Percentiles rank a stretch among this genome's conserved stretches.
Evolutionary conservation across 768 basidiomycete genomes (phyloP).

Genomic region (Porpolomopsis calyptriformis): DNA sequence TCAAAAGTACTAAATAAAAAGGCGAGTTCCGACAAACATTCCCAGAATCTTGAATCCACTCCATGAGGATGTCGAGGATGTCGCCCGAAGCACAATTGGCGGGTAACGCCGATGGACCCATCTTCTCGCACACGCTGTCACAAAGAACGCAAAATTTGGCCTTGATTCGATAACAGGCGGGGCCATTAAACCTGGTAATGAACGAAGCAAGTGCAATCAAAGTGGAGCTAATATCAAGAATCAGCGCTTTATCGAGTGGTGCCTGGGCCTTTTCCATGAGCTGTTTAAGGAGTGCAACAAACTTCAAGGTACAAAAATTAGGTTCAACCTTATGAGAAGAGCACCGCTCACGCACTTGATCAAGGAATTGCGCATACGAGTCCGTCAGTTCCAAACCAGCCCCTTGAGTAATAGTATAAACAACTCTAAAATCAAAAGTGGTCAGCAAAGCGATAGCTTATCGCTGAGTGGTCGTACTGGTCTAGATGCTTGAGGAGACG

Average conservation of each 20-base stretch:
- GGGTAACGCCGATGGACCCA: conserved; percentile 50
- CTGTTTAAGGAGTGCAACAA: conserved; percentile 64
- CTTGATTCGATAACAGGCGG: conserved; percentile 51
- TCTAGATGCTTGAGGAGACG: conserved; percentile 63
- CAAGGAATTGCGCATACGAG: conserved; percentile 45
- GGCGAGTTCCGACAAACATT: conserved; percentile 29
- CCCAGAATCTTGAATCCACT: conserved; percentile 58
- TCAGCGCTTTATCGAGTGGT: conserved; percentile 47
- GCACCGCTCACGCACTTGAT: conserved; percentile 45
- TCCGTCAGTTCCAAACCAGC: conserved; percentile 35
- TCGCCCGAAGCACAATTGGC: conserved; percentile 56
- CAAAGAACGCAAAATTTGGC: conserved; percentile 66
- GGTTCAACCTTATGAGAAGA: background rate
- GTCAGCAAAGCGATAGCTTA: background rate
- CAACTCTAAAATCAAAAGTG: conserved; percentile 11
- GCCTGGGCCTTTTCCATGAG: conserved; percentile 63
- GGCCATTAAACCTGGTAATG: conserved; percentile 50
- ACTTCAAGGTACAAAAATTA: conserved; percentile 29
- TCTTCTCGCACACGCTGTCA: conserved; percentile 54
- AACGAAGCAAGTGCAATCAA: conserved; percentile 52
- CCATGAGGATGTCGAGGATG: conserved; percentile 65
- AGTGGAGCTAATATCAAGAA: conserved; percentile 52
- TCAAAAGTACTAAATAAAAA: conserved; percentile 1
- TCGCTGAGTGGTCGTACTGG: conserved; percentile 39
- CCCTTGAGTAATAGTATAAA: conserved; percentile 39